These are phyloP conservation scores for Barnettozyma sp. DNA, from an alignment of 805 yeast genomes.

Conservation along the genomic window DNA sequence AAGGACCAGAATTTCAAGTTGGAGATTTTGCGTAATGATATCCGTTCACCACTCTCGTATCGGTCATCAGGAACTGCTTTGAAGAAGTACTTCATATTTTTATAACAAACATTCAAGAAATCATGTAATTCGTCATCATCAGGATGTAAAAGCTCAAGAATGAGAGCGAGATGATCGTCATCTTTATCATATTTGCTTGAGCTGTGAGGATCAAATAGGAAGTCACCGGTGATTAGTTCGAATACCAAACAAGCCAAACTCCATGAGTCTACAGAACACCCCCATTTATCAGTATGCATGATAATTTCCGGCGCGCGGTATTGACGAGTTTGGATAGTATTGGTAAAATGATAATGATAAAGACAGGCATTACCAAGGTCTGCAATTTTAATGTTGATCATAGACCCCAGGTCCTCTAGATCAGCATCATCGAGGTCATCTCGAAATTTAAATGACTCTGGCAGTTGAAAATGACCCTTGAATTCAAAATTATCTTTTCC, in stretches of 20 bases:
- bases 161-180: conserved; percentile 59
- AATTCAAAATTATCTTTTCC: conserved; percentile 1
- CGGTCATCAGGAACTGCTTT: conserved; percentile 33
- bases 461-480: conserved; percentile 3
- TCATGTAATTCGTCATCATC: conserved; percentile 32
- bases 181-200: conserved; percentile 34
- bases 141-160: conserved; percentile 40
- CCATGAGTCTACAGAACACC: conserved; percentile 58
- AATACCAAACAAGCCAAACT: conserved; percentile 51
- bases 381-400: conserved; percentile 44
- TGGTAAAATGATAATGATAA: conserved; percentile 54
- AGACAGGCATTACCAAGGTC: conserved; percentile 70
- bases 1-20: conserved; percentile 75
- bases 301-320: conserved; percentile 61
- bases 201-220: conserved; percentile 46
- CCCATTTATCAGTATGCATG: conserved; percentile 48
- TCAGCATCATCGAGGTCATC: conserved; percentile 7
- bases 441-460: conserved; percentile 4
- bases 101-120: conserved; percentile 33
- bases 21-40: conserved; percentile 48
- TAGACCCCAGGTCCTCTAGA: conserved; percentile 9
- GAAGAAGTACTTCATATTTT: conserved; percentile 40
- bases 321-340: conserved; percentile 64
- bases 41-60: neutral
- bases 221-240: conserved; percentile 57